Conservation (phyloP, 2,329 filamentous ascomycete species). For the Arthrobotrys musiformis region DNA sequence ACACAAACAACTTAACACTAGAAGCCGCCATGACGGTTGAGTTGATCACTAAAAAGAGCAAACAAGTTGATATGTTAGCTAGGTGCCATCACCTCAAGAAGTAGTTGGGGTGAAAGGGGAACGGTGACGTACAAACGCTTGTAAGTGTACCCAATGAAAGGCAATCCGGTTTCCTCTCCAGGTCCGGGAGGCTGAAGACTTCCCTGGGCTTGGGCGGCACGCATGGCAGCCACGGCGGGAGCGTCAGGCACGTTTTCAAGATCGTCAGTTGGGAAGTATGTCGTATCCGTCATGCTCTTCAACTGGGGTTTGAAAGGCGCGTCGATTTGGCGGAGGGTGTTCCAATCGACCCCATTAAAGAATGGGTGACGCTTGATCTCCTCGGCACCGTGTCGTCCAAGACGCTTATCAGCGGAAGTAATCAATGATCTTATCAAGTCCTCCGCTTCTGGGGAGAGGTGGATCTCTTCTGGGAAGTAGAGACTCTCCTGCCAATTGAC, state of each 20-base stretch:
- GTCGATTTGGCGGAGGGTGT: conserved; percentile 88
- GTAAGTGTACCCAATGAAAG: conserved; percentile 96
- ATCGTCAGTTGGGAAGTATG: conserved; percentile 98
- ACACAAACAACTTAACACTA: conserved; percentile 21
- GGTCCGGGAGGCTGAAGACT: conserved; percentile 74
- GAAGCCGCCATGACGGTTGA: conserved; percentile 36
- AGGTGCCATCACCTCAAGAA: neutral
- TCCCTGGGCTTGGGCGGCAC: conserved; percentile 66
- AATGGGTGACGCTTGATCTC: conserved; percentile 95
- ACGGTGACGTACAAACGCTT: conserved; percentile 82
- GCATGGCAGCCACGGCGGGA: conserved; percentile 77
- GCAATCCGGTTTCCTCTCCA: conserved; percentile 82
- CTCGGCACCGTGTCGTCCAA: conserved; percentile 84
- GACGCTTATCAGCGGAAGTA: conserved; percentile 90
- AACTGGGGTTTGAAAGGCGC: conserved; percentile 96
- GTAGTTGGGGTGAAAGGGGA: no score
- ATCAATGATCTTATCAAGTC: conserved; percentile 92
- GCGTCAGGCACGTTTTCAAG: conserved; percentile 78
- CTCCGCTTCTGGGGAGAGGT: conserved; percentile 86
- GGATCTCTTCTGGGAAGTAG: conserved; percentile 96
- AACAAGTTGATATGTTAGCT: conserved; percentile 12
- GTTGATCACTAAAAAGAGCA: conserved; percentile 28
- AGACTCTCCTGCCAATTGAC: conserved; percentile 96
- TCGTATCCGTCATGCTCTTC: conserved; percentile 92
- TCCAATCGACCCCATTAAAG: conserved; percentile 96